Evolutionary conservation across 495 filamentous ascomycete species (phyloP), one percentile per base, ranked within the genome.

Genomic region (Xylaria acuta): DNA sequence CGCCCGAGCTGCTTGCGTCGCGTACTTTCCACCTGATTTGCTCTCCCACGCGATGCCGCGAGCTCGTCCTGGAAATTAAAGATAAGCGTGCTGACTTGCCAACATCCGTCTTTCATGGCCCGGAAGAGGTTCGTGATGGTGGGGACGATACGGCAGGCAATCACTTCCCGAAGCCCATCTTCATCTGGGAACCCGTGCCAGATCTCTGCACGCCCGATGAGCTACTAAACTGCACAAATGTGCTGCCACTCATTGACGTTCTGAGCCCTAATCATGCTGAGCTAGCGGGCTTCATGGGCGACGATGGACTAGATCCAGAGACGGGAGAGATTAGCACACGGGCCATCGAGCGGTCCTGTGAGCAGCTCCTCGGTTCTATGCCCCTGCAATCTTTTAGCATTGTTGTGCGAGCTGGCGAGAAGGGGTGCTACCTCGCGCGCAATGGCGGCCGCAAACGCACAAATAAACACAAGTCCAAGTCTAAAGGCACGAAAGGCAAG

Each of bases 181-280:
- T 98, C 79, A 88, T 98, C 49, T 99, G 96, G 96, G 96, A 99
- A 78, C 96, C 96, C 5, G 91, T 97, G 4, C 96, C 97, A 14
- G 93, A 97, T 77, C 87, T 92, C 2, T 98, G 96, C 78, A 89
- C 86, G 0, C 92, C 93, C 0, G 87, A 89, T 71, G 90, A 98
- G 79, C 85, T 94, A 63, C 83, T 90, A 2, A 91, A 89, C 71
- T 92, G 91, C 82, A 88, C 91, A 43, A 88, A 91, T 65, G 90
- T 90, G 20, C 86, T 93, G 32, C 85, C 85, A n/a, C 81, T 91
- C 22, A 90, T 98, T 40, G 92, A 98, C 78, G 85, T 97, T 65
- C 90, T 96, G 77, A 94, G 91, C 66, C 95, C 96, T 20, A 99
- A 99, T 79, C 92, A 96, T 78, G 80, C 88, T 62, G 96, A 99